Base-by-base conservation (phyloP, 768 basidiomycete genomes). In the Leccinum longicurvipes region DNA sequence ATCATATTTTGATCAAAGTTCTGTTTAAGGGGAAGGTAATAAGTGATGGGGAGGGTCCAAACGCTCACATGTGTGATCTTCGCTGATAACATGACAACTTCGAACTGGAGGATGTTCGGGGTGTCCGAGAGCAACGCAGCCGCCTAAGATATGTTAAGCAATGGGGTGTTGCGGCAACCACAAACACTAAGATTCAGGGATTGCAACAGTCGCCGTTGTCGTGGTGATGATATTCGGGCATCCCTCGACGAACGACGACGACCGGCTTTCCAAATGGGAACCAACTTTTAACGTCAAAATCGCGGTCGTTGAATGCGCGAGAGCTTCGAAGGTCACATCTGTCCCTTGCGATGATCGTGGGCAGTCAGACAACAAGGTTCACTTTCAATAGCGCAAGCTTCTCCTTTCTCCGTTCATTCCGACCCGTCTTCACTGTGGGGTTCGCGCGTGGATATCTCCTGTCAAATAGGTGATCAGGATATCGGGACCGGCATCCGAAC, bases 401-500 rank as follows among this genome's bases (percentile, higher is more conserved):
- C 17, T 36, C n/a, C 19, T 54, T 32, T 45, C 39, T n/a, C 32
- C 44, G 3, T 32, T 24, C 15, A 39, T 52, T 9, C 29, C 27
- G 19, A 58, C 39, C 23, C 21, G 31, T 34, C 39, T 45, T 31
- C 24, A 56, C 34, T 47, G 62, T 21, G 57, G 51, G 57, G 52
- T 42, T 47, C 28, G 19, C 28, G 44, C 48, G 47, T 55, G 53
- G 39, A 11, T 17, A 15, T 41, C 10, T 28, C 57, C 32, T 51
- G 27, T n/a, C 19, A 19, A 15, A 21, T 12, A 6, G 14, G 11
- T 46, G 27, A 7, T n/a, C 44, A 27, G 45, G 24, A 24, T 10
- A 17, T 10, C 42, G 45, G 60, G 61, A 46, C 62, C 62, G 58
- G 51, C 51, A 25, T 28, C 58, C 44, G 44, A 45, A 41, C 39